Evolutionary conservation across 495 filamentous ascomycete genomes (phyloP).

Genomic region (Schizothecium vesticola): DNA sequence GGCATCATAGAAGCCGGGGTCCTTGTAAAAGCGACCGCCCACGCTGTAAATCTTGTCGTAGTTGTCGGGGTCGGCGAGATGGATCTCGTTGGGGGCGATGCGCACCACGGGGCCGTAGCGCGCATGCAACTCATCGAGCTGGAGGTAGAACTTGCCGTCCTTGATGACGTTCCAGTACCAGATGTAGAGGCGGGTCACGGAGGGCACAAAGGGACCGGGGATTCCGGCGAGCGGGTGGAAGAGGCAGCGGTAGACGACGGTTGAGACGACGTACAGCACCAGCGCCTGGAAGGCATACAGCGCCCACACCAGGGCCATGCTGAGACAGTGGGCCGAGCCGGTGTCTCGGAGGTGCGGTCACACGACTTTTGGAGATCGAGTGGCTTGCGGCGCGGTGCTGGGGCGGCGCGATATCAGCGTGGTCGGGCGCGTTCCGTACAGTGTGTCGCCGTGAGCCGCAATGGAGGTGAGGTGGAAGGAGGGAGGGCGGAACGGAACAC

Average conservation of each 20-base stretch:
- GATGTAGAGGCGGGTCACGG: constrained; percentile 14
- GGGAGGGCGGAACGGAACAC: background rate
- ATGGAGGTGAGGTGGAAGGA: background rate
- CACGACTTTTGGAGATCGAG: background rate
- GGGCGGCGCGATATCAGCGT: background rate
- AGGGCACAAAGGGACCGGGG: constrained; percentile 17
- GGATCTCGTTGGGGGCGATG: constrained; percentile 38
- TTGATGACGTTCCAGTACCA: constrained; percentile 19
- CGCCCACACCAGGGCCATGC: constrained; percentile 1
- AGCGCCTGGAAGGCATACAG: constrained; percentile 2
- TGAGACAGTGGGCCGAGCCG: background rate
- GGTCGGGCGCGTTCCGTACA: background rate
- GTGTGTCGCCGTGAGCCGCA: background rate
- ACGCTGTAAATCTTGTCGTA: constrained; percentile 36
- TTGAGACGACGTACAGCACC: background rate
- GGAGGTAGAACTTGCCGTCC: constrained; percentile 13
- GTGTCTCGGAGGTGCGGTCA: background rate
- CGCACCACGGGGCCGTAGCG: constrained; percentile 35
- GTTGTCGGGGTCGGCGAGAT: constrained; percentile 35
- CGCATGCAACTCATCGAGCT: constrained; percentile 13
- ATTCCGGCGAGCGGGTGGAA: constrained; percentile 23
- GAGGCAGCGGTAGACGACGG: constrained; percentile 26
- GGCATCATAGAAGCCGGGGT: constrained; percentile 18
- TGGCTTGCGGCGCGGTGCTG: background rate
- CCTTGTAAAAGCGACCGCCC: constrained; percentile 24